Conservation (phyloP, 106 monocot genomes). For the Dendrobium nobile region DNA sequence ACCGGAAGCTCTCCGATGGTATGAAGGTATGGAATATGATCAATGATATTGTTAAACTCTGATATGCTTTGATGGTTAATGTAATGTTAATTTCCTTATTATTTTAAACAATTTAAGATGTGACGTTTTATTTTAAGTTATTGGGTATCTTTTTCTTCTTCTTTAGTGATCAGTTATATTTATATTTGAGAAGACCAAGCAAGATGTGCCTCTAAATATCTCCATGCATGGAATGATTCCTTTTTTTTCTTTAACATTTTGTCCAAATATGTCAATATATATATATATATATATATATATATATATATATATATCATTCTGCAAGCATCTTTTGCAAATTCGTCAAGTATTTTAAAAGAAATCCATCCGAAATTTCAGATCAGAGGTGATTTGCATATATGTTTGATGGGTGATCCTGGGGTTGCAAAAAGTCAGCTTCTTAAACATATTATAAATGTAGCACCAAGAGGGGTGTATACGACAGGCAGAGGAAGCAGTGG, state of each 20-base stretch:
- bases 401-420: conserved; percentile 98
- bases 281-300: no score
- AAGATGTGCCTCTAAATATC: neutral
- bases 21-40: conserved; percentile 25
- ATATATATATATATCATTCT: neutral
- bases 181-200: neutral
- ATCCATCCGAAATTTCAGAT: conserved; percentile 48
- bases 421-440: conserved; percentile 98
- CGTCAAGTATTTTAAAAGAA: neutral
- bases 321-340: neutral
- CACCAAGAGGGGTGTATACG: conserved; percentile 94
- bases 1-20: conserved; percentile 86
- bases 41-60: neutral
- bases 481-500: conserved; percentile 94
- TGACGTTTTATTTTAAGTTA: neutral
- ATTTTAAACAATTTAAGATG: neutral
- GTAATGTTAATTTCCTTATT: neutral
- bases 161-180: neutral
- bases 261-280: no score
- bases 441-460: conserved; percentile 91
- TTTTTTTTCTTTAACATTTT: neutral
- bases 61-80: neutral
- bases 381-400: conserved; percentile 93
- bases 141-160: conserved; percentile 1
- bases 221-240: neutral